phyloP scores from a whole-genome alignment of 257 asterid genomes.

The Thymus mandschuricus region DNA sequence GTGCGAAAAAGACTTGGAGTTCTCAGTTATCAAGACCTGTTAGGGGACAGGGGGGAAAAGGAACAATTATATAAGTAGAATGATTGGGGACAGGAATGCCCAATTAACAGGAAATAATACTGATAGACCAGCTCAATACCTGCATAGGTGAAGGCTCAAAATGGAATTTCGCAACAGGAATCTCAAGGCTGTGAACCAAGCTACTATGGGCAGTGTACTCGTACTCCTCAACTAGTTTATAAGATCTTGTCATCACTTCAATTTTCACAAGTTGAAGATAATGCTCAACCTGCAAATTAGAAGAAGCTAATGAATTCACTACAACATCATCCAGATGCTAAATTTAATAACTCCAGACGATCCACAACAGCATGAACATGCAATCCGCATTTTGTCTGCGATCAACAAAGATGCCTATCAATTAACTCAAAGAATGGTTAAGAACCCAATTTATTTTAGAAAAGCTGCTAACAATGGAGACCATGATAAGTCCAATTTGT shows the following conservation, averaged over 20 bases:
- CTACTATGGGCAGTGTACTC: constrained; percentile 98
- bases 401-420: background rate
- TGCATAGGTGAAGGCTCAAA: constrained; percentile 94
- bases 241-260: constrained; percentile 86
- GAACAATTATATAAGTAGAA: constrained; percentile 4
- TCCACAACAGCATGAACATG: background rate
- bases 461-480: constrained; percentile 10
- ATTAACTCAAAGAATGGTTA: constrained; percentile 2
- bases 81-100: constrained; percentile 5
- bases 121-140: constrained; percentile 46
- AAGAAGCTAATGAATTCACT: constrained; percentile 7
- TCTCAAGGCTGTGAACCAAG: constrained; percentile 69
- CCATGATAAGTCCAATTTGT: constrained; percentile 2
- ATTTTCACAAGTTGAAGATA: constrained; percentile 92
- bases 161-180: constrained; percentile 90
- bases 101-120: background rate
- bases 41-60: background rate
- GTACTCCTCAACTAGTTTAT: constrained; percentile 82
- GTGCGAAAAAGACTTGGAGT: constrained; percentile 79
- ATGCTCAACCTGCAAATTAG: constrained; percentile 82
- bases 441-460: background rate
- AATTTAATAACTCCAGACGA: background rate
- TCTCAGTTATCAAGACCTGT: constrained; percentile 77
- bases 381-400: background rate
- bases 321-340: constrained; percentile 18